phyloP scores from a whole-genome alignment of 2,329 filamentous ascomycete genomes.

The Talaromyces pinophilus region DNA sequence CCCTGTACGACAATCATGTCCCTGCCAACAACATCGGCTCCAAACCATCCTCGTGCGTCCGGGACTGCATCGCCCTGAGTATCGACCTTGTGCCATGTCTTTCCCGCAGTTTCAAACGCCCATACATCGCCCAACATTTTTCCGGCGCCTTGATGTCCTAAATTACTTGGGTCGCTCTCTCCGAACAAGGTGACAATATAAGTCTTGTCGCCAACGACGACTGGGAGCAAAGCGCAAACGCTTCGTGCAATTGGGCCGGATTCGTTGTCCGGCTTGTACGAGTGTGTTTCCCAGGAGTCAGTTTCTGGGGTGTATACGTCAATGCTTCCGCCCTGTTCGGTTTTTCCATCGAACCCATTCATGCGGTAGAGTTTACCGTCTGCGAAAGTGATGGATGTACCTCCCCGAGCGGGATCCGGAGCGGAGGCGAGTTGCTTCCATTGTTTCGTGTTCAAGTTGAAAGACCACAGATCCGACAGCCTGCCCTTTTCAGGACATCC shows the following conservation, averaged over 20 bases:
- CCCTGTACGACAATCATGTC: constrained; percentile 51
- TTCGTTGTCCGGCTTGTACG: constrained; percentile 44
- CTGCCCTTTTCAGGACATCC: constrained; percentile 67
- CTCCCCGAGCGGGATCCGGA: constrained; percentile 66
- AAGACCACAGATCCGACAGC: constrained; percentile 74
- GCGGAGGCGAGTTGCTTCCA: constrained; percentile 71
- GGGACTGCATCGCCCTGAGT: constrained; percentile 35
- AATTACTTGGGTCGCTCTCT: constrained; percentile 54
- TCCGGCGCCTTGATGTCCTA: constrained; percentile 58
- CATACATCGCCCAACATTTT: constrained; percentile 59
- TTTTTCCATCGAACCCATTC: constrained; percentile 73
- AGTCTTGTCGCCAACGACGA: constrained; percentile 38
- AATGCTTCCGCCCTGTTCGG: constrained; percentile 69
- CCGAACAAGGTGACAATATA: constrained; percentile 56
- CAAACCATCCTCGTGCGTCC: constrained; percentile 56
- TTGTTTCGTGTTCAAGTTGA: constrained; percentile 62
- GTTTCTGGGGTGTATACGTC: constrained; percentile 57
- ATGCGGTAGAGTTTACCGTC: constrained; percentile 71
- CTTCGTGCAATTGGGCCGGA: constrained; percentile 53
- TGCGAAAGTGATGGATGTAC: constrained; percentile 65
- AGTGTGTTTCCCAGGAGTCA: constrained; percentile 43
- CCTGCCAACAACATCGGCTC: constrained; percentile 46
- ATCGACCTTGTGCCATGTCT: constrained; percentile 39
- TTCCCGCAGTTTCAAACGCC: constrained; percentile 44
- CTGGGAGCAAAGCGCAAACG: constrained; percentile 50